Conservation (phyloP, 225 moss, liverwort and hornwort species). For the Pseudoscleropodium purum region DNA sequence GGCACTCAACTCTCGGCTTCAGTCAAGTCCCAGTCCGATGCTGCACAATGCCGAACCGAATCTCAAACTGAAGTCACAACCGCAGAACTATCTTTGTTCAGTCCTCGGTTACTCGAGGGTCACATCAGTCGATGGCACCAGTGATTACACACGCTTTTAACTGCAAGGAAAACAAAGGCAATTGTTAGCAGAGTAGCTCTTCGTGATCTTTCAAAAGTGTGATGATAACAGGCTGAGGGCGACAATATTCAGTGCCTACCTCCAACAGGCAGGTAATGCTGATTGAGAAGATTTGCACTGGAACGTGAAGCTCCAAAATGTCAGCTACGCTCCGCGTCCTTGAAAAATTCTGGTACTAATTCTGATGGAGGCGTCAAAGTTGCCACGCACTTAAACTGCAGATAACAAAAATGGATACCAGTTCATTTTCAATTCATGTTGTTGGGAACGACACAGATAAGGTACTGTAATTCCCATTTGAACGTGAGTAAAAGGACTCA, state of each 20-base stretch:
- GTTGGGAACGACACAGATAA: neutral
- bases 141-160: neutral
- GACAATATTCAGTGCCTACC: neutral
- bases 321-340: slow-evolving; percentile 22
- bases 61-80: slow-evolving; percentile 6
- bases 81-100: slow-evolving; percentile 8
- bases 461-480: neutral
- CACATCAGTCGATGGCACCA: slow-evolving; percentile 10
- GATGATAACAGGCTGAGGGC: neutral
- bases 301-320: neutral
- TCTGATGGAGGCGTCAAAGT: slow-evolving; percentile 19
- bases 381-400: slow-evolving; percentile 54
- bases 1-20: neutral
- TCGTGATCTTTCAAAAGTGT: neutral
- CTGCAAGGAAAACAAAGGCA: neutral
- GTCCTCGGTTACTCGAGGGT: slow-evolving; percentile 3
- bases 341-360: slow-evolving; percentile 27
- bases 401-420: neutral
- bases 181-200: neutral
- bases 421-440: too few species aligned
- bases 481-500: neutral
- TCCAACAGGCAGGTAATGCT: neutral
- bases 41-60: neutral
- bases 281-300: neutral
- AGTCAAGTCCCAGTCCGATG: neutral